Conservation (phyloP, 2,329 filamentous ascomycete species). For the Exophiala aquamarina region DNA sequence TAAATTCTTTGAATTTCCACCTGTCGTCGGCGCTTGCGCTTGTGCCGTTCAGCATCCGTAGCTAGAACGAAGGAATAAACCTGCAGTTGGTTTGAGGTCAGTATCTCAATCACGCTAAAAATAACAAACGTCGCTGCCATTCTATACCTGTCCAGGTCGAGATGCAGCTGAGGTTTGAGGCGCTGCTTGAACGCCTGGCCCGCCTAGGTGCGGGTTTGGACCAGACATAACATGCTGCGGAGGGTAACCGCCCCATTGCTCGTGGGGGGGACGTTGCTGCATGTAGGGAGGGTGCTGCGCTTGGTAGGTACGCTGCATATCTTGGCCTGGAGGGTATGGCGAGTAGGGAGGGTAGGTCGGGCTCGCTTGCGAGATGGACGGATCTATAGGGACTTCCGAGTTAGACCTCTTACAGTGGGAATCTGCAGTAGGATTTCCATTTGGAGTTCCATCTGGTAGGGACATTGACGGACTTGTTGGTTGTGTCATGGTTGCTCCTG, state of each 20-base stretch:
- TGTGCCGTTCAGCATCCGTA: slow-evolving; percentile 90
- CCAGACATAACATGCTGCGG: slow-evolving; percentile 47
- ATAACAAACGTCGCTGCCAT: slow-evolving; percentile 26
- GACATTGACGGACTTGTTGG: slow-evolving; percentile 96
- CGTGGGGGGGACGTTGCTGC: slow-evolving; percentile 44
- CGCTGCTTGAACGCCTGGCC: slow-evolving; percentile 57
- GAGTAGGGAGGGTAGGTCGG: slow-evolving; percentile 89
- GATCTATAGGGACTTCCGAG: slow-evolving; percentile 98
- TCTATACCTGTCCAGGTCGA: slow-evolving; percentile 59
- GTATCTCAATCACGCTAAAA: slow-evolving; percentile 30
- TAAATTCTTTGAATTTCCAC: slow-evolving; percentile 99
- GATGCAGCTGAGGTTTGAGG: slow-evolving; percentile 61
- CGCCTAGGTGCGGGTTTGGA: slow-evolving; percentile 51
- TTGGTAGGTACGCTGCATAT: slow-evolving; percentile 65
- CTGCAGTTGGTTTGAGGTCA: slow-evolving; percentile 44
- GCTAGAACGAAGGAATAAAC: slow-evolving; percentile 98
- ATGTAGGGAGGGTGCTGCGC: slow-evolving; percentile 41
- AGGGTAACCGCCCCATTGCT: slow-evolving; percentile 36
- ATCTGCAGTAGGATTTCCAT: slow-evolving; percentile 65
- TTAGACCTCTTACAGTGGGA: slow-evolving; percentile 77
- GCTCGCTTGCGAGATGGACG: slow-evolving; percentile 89
- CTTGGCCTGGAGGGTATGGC: slow-evolving; percentile 80
- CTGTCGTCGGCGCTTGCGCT: slow-evolving; percentile 86
- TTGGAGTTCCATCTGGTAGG: slow-evolving; percentile 75
- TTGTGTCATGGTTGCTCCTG: slow-evolving; percentile 94